A percentile compares a stretch with the other conserved stretches of the same genome.
phyloP scores from a whole-genome alignment of 2,329 filamentous ascomycete genomes.

The Talaromyces pinophilus region DNA sequence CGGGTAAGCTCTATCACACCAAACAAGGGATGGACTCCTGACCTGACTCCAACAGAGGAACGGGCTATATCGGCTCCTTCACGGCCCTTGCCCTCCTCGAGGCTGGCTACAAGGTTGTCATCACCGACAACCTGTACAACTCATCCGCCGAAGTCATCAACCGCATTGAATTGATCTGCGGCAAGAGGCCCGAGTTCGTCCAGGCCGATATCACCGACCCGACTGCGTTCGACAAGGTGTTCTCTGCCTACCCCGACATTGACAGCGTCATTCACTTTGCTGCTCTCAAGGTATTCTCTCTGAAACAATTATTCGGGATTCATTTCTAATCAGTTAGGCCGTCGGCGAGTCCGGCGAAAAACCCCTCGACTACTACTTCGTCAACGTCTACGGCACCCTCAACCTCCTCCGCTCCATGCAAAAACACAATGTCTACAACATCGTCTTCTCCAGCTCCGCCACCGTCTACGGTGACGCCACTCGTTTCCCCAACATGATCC shows the following conservation, averaged over 20 bases:
- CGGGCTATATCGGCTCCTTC: conserved; percentile 98
- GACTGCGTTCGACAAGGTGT: conserved; percentile 78
- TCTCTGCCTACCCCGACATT: conserved; percentile 84
- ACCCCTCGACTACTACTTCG: conserved; percentile 94
- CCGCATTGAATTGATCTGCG: conserved; percentile 90
- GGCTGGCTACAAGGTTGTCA: conserved; percentile 93
- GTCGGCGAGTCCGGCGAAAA: conserved; percentile 94
- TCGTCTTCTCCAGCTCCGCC: conserved; percentile 97
- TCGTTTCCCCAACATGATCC: conserved; percentile 95
- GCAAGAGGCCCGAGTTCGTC: conserved; percentile 83
- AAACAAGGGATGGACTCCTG: no score
- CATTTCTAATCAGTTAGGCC: conserved; percentile 53
- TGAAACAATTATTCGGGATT: no score
- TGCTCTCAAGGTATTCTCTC: conserved; percentile 73
- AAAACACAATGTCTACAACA: conserved; percentile 87
- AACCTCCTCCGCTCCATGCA: conserved; percentile 83
- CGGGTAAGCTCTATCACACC: conserved; percentile 63
- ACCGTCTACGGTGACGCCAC: conserved; percentile 99
- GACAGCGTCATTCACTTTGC: conserved; percentile 99
- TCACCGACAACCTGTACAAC: conserved; percentile 97
- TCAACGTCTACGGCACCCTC: conserved; percentile 93
- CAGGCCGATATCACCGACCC: conserved; percentile 87
- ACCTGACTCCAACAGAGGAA: conserved; percentile 65
- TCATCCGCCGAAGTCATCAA: conserved; percentile 88
- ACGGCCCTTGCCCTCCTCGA: conserved; percentile 88